Percentiles rank a stretch among this genome's conserved stretches.
Conservation (phyloP, 2,329 filamentous ascomycete species). For the Colletotrichum sp. region DNA sequence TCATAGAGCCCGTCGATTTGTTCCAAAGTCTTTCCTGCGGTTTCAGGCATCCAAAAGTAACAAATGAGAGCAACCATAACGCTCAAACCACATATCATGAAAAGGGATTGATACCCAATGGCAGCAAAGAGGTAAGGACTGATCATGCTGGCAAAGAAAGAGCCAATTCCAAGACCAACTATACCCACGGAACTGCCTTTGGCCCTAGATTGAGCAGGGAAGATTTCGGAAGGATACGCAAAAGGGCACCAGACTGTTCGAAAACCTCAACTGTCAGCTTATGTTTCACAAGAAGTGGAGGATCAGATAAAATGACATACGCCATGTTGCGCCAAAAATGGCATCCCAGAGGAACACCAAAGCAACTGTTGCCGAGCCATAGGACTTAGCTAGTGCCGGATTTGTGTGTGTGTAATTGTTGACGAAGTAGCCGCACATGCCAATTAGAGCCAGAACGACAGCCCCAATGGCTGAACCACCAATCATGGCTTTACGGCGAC, state of each 20-base stretch:
- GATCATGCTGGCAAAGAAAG: neutral
- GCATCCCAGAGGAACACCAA: neutral
- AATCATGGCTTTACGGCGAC: neutral
- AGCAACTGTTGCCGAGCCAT: neutral
- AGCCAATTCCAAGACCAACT: neutral
- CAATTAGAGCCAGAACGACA: neutral
- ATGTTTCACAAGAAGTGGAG: neutral
- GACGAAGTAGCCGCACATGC: neutral
- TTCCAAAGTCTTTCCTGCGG: neutral
- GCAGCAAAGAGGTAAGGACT: neutral
- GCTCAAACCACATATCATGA: neutral
- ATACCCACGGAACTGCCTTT: neutral
- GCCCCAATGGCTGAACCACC: neutral
- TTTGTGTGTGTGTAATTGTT: neutral
- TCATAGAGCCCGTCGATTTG: neutral
- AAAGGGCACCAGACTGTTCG: neutral
- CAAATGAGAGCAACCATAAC: neutral
- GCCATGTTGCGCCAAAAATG: neutral
- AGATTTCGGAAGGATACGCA: neutral
- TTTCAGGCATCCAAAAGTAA: neutral
- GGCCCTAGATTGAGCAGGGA: neutral
- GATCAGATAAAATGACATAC: neutral
- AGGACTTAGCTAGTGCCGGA: neutral
- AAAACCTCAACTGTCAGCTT: neutral
- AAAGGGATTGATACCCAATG: neutral